phyloP scores from a whole-genome alignment of 768 basidiomycete genomes.

The Cytidiella melzeri region DNA sequence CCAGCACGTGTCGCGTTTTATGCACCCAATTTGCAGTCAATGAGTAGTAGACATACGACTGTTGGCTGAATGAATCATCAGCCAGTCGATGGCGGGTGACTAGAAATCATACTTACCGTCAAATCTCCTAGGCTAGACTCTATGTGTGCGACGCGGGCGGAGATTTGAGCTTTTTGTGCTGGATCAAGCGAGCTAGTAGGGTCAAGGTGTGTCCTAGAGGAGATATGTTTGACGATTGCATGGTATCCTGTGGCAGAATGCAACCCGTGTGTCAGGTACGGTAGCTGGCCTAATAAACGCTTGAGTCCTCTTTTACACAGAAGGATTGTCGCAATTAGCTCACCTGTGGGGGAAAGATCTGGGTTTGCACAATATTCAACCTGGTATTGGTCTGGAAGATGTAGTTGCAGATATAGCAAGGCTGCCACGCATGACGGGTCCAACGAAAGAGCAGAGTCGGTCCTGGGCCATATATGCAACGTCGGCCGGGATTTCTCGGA shows the following conservation, averaged over 20 bases:
- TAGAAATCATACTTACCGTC: conserved; percentile 42
- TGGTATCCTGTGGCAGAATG: conserved; percentile 44
- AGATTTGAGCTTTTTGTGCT: conserved; percentile 44
- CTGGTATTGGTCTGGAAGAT: conserved; percentile 61
- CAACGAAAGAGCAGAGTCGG: conserved; percentile 54
- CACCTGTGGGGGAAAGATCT: conserved; percentile 69
- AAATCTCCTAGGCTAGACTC: conserved; percentile 65
- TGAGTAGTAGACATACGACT: conserved; percentile 65
- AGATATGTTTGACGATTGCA: conserved; percentile 61
- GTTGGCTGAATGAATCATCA: background rate
- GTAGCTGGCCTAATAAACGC: conserved; percentile 52
- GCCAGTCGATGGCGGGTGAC: background rate
- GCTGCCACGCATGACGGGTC: conserved; percentile 64
- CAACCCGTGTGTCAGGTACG: conserved; percentile 58
- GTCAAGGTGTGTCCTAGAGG: conserved; percentile 45
- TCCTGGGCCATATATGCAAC: conserved; percentile 66
- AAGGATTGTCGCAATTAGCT: conserved; percentile 21
- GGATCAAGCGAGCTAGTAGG: conserved; percentile 27
- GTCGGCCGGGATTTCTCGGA: background rate
- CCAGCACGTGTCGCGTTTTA: conserved; percentile 49
- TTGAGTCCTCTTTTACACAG: background rate
- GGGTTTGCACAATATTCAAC: conserved; percentile 60
- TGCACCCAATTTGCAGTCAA: conserved; percentile 54
- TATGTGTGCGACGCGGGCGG: conserved; percentile 61
- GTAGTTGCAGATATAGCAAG: conserved; percentile 60